A percentile compares a stretch with the other conserved stretches of the same genome.
Conservation (phyloP, 768 basidiomycete genomes). For the Calocera viscosa region DNA sequence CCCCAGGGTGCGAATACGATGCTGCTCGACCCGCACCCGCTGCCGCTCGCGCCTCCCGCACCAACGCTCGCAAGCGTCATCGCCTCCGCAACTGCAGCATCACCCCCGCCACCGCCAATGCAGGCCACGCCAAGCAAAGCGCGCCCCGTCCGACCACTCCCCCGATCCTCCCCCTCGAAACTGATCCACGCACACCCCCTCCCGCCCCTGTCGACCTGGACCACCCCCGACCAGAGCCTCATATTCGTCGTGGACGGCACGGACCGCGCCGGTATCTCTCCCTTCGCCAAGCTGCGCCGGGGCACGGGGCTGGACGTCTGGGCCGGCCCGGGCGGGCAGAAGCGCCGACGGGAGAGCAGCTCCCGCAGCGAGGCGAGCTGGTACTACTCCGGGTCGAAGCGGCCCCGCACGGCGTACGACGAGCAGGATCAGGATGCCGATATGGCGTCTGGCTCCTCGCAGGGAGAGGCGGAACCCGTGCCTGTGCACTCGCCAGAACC, state of each 20-base stretch:
- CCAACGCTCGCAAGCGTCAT: constrained; percentile 1
- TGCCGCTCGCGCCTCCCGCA: background rate
- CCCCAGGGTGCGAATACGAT: background rate
- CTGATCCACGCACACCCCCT: background rate
- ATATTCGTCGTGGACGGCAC: background rate
- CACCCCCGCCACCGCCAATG: background rate
- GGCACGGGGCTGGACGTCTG: background rate
- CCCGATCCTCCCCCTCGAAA: background rate
- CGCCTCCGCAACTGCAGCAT: background rate
- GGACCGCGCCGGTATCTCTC: background rate
- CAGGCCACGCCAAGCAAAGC: background rate
- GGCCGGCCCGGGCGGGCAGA: background rate
- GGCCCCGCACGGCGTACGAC: background rate
- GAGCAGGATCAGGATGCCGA: background rate
- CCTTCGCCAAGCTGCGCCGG: background rate
- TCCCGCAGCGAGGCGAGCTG: constrained; percentile 1
- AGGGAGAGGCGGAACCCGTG: background rate
- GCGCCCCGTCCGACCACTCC: background rate
- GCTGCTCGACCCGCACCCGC: background rate
- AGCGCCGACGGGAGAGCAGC: background rate
- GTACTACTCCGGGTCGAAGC: background rate
- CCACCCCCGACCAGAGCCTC: background rate
- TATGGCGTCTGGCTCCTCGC: background rate
- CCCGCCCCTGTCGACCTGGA: background rate
- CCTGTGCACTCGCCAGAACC: background rate